Evolutionary conservation across 2,329 filamentous ascomycete genomes (phyloP).

Genomic region (Hypoxylon sp.): DNA sequence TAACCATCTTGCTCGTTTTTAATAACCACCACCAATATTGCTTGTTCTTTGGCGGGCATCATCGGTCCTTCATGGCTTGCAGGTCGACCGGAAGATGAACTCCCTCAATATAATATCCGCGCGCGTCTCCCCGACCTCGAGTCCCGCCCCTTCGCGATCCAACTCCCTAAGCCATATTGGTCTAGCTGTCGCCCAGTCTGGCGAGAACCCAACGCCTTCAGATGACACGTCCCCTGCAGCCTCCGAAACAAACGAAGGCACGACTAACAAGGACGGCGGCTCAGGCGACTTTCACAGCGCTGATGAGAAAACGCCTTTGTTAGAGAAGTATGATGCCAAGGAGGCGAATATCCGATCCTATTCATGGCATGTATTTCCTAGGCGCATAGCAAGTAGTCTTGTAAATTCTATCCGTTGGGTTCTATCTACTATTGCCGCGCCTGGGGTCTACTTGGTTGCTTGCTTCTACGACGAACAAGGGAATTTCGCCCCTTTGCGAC

Average conservation of each 20-base stretch:
- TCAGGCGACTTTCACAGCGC: constrained; percentile 48
- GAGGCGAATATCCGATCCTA: constrained; percentile 56
- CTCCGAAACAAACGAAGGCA: constrained; percentile 55
- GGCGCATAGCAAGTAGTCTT: constrained; percentile 78
- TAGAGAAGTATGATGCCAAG: constrained; percentile 58
- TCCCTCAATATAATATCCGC: constrained; percentile 94
- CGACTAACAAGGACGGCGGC: constrained; percentile 53
- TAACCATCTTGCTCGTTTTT: constrained; percentile 5
- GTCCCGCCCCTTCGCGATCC: constrained; percentile 68
- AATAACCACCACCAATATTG: constrained; percentile 29
- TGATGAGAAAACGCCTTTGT: constrained; percentile 78
- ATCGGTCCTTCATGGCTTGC: constrained; percentile 65
- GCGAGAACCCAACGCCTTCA: constrained; percentile 49
- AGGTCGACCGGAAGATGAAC: constrained; percentile 81
- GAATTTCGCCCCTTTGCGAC: constrained; percentile 81
- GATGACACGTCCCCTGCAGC: constrained; percentile 54
- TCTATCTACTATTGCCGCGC: constrained; percentile 81
- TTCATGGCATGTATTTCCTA: constrained; percentile 71
- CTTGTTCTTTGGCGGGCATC: constrained; percentile 42
- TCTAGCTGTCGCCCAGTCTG: constrained; percentile 59
- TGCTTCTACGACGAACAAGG: constrained; percentile 87
- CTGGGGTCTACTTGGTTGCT: constrained; percentile 84
- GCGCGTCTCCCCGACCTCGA: constrained; percentile 76
- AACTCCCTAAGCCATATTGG: constrained; percentile 71
- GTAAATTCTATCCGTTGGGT: constrained; percentile 83